phyloP scores from a whole-genome alignment of 2,329 filamentous ascomycete species.

The Trichophyton rubrum region DNA sequence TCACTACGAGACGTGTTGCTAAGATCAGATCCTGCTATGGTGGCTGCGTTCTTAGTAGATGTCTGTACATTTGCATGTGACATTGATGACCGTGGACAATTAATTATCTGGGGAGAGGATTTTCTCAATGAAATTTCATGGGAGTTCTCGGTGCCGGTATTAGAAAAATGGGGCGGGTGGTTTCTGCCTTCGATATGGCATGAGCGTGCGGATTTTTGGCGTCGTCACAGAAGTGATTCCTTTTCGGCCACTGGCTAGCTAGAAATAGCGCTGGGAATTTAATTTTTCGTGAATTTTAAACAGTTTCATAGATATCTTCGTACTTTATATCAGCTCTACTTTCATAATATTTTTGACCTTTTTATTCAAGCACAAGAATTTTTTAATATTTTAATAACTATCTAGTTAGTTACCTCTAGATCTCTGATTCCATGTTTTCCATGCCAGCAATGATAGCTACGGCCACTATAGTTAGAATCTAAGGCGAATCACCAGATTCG shows the following conservation, averaged over 20 bases:
- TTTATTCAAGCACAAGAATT: too few species aligned
- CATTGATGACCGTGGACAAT: constrained; percentile 27
- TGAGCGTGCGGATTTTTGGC: constrained; percentile 32
- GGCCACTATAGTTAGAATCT: too few species aligned
- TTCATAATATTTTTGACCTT: too few species aligned
- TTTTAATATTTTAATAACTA: too few species aligned
- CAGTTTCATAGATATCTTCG: background rate
- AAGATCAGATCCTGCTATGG: constrained; percentile 24
- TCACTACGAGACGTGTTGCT: constrained; percentile 29
- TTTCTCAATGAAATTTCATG: constrained; percentile 32
- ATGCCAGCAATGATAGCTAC: too few species aligned
- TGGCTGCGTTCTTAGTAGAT: constrained; percentile 27
- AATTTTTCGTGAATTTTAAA: background rate
- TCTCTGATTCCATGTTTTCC: too few species aligned
- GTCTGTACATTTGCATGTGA: constrained; percentile 27
- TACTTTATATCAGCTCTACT: too few species aligned
- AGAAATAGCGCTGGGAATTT: background rate
- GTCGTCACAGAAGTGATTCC: constrained; percentile 21
- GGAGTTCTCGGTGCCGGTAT: constrained; percentile 31
- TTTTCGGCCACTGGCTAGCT: background rate
- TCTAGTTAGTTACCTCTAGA: too few species aligned
- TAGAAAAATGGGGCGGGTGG: constrained; percentile 31
- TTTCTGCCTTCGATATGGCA: constrained; percentile 29
- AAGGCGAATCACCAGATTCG: too few species aligned
- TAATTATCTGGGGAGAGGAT: constrained; percentile 35